Base-by-base conservation (phyloP, 768 basidiomycete species). In the Guyanaporus albipodus region DNA sequence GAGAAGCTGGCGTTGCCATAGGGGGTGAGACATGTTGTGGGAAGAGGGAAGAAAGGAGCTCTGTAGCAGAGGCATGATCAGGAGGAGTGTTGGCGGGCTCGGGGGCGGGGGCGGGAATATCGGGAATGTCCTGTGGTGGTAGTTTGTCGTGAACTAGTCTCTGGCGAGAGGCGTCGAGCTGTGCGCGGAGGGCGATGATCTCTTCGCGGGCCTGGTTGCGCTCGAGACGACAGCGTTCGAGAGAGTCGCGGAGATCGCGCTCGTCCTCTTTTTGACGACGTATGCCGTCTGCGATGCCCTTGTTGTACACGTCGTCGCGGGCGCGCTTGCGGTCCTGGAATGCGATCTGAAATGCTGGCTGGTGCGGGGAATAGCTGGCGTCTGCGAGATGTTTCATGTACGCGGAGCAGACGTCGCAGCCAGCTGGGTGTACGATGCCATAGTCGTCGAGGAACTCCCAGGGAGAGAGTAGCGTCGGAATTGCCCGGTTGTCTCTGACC, bases 301-400 rank as follows among this genome's bases (percentile, higher is more conserved):
- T 73, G 57, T 54, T 66, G 55, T 64, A 70, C 47, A 64, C 53
- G 11, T 66, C 67, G 44, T 73, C 72, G 52, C 66, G 66, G n/a
- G 63, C 48, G 33, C 64, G 61, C 54, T 72, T 68, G 39, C 68
- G 64, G 42, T 70, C 67, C 50, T 67, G 63, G 44, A 71, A 62
- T 0, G 73, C 73, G 49, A 63, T 62, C 53, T 73, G 67, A 52
- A 73, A 69, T 8, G 70, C 69, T 21, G 68, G 59, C 42, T 68
- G 66, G 38, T 65, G 60, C 21, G 60, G 63, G 35, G 64, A 69
- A 50, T 69, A 66, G 51, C 61, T 70, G 19, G 70, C 69, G 42
- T 69, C 70, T 11, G 67, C 64, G 49, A 72, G 56, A 48, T 73
- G 72, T 42, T 67, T 63, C 63, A 69, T 71, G 54, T 72, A 74